phyloP scores from a whole-genome alignment of 2,329 filamentous ascomycete genomes.

The Apiospora sp. region DNA sequence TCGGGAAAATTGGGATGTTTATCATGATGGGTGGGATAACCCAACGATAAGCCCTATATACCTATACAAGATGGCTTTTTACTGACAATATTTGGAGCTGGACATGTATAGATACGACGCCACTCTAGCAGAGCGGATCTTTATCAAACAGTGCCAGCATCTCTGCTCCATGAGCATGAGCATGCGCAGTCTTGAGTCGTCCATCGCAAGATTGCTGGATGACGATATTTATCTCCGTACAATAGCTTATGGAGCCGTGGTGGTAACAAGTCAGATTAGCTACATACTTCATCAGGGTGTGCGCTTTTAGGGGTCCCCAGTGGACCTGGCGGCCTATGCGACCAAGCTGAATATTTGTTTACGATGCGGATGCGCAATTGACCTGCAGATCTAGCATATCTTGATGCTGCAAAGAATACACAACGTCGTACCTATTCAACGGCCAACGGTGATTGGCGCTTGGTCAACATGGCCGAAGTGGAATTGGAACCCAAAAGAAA shows the following conservation, averaged over 20 bases:
- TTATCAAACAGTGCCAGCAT: background rate
- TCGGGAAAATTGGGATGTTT: background rate
- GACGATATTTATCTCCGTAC: background rate
- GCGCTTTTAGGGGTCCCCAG: background rate
- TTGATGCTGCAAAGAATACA: background rate
- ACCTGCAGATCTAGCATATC: background rate
- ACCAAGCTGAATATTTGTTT: background rate
- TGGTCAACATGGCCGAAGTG: background rate
- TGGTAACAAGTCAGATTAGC: background rate
- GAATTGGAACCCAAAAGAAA: constrained; percentile 2
- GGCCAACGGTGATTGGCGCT: background rate
- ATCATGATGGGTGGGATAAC: background rate
- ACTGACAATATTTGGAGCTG: background rate
- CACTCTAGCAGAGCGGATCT: background rate
- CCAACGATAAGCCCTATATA: background rate
- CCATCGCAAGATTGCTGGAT: background rate
- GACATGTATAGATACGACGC: background rate
- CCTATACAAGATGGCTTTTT: background rate
- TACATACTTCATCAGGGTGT: background rate
- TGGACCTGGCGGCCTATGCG: constrained; percentile 1
- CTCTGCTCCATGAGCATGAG: background rate
- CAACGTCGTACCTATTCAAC: background rate
- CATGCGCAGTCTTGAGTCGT: background rate
- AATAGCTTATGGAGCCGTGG: background rate
- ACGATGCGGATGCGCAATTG: background rate